Conservation (phyloP, 1,284 basidiomycete genomes). For the Ceratobasidium sp. region DNA sequence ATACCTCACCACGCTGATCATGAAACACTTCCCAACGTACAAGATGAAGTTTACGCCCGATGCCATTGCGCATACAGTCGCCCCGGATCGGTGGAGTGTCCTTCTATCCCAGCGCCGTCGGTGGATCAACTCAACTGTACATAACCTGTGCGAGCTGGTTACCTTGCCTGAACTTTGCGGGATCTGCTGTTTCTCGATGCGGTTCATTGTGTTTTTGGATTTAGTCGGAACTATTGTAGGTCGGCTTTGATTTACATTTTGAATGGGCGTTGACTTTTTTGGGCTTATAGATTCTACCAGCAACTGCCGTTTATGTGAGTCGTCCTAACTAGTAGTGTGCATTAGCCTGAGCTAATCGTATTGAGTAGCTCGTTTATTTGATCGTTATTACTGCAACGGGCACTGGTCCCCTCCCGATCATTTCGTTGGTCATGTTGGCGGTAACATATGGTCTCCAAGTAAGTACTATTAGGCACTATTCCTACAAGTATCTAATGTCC, state of each 20-base stretch:
- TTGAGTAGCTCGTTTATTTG: slow-evolving; percentile 80
- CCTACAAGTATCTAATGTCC: not conserved
- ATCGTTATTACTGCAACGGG: slow-evolving; percentile 83
- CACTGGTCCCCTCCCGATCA: slow-evolving; percentile 80
- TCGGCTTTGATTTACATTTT: slow-evolving; percentile 3
- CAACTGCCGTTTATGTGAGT: slow-evolving; percentile 92
- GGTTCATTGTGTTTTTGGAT: slow-evolving; percentile 97
- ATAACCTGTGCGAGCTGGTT: slow-evolving; percentile 94
- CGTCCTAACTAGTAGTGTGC: too few species aligned
- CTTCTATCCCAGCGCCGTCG: slow-evolving; percentile 93
- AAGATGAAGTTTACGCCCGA: slow-evolving; percentile 95
- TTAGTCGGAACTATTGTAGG: slow-evolving; percentile 88
- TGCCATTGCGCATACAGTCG: slow-evolving; percentile 90
- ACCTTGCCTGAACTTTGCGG: slow-evolving; percentile 93
- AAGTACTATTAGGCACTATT: slow-evolving; percentile 48
- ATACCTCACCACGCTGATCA: slow-evolving; percentile 92
- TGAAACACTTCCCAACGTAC: slow-evolving; percentile 98
- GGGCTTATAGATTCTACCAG: slow-evolving; percentile 81
- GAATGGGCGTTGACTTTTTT: slow-evolving; percentile 20
- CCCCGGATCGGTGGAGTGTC: slow-evolving; percentile 90
- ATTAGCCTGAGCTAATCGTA: slow-evolving; percentile 43
- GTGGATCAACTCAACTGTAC: slow-evolving; percentile 99
- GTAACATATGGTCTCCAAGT: slow-evolving; percentile 84
- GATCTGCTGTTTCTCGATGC: slow-evolving; percentile 98
- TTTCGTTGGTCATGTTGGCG: slow-evolving; percentile 89